Evolutionary conservation across 768 basidiomycete species (phyloP).

Genomic region (Serpula lacrymans): DNA sequence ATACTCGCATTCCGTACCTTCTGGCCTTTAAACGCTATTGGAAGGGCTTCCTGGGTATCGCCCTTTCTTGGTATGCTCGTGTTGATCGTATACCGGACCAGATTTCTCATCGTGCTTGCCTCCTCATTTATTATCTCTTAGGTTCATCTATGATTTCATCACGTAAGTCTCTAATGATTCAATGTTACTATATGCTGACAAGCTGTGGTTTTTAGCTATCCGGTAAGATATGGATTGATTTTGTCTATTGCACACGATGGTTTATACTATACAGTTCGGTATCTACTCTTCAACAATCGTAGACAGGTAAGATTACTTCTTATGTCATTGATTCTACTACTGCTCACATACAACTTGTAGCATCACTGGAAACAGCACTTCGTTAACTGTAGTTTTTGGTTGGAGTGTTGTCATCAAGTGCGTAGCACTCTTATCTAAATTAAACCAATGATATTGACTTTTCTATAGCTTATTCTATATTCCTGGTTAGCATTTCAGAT

Average conservation of each 20-base stretch:
- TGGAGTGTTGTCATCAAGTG: slow-evolving; percentile 88
- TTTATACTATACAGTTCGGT: slow-evolving; percentile 51
- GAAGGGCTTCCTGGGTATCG: slow-evolving; percentile 67
- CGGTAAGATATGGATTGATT: slow-evolving; percentile 39
- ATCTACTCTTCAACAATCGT: slow-evolving; percentile 79
- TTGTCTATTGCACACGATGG: neutral
- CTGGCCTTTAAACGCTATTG: slow-evolving; percentile 83
- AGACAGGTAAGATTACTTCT: slow-evolving; percentile 41
- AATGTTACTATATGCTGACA: neutral
- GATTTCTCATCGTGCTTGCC: neutral
- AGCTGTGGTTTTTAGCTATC: slow-evolving; percentile 42
- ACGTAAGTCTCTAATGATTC: slow-evolving; percentile 38
- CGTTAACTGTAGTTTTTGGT: slow-evolving; percentile 66
- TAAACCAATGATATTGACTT: slow-evolving; percentile 32
- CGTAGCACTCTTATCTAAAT: slow-evolving; percentile 19
- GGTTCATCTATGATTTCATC: slow-evolving; percentile 83
- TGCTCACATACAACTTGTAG: slow-evolving; percentile 27
- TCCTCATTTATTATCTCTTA: slow-evolving; percentile 17
- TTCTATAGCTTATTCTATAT: slow-evolving; percentile 56
- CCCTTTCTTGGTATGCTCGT: slow-evolving; percentile 61
- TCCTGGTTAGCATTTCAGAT: slow-evolving; percentile 41
- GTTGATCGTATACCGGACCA: neutral
- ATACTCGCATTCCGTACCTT: slow-evolving; percentile 67
- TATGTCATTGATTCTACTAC: neutral
- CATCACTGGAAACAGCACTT: slow-evolving; percentile 50